A percentile compares a stretch with the other conserved stretches of the same genome.
These are phyloP conservation scores for Aspergillus steynii DNA, from an alignment of 495 filamentous ascomycete species.

Conservation along the genomic window DNA sequence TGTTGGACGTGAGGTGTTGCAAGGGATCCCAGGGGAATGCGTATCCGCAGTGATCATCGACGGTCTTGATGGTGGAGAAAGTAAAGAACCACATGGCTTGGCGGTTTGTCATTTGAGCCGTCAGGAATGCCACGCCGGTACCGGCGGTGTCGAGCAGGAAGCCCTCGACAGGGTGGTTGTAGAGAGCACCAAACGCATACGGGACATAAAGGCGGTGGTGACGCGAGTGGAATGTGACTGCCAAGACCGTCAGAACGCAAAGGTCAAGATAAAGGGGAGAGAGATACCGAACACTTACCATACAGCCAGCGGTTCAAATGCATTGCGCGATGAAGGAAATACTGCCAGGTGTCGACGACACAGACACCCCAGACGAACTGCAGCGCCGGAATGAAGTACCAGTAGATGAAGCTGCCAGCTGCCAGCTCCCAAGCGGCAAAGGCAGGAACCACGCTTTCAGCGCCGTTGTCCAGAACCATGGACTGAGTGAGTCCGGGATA, in stretches of 20 bases:
- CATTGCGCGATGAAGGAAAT: constrained; percentile 93
- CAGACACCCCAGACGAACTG: constrained; percentile 73
- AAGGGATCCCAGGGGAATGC: constrained; percentile 92
- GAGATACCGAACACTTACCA: constrained; percentile 57
- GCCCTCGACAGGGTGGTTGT: constrained; percentile 89
- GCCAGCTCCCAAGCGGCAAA: constrained; percentile 69
- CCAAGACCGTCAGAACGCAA: constrained; percentile 7
- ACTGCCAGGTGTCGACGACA: constrained; percentile 92
- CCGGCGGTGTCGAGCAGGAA: constrained; percentile 91
- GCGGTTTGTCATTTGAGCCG: constrained; percentile 72
- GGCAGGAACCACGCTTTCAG: constrained; percentile 36
- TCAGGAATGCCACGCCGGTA: constrained; percentile 75
- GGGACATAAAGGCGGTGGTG: constrained; percentile 97
- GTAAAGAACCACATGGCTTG: constrained; percentile 86
- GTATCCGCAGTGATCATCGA: constrained; percentile 97
- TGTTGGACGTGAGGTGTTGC: constrained; percentile 87
- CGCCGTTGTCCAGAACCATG: constrained; percentile 33
- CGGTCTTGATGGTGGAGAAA: constrained; percentile 84
- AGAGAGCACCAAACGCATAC: constrained; percentile 94
- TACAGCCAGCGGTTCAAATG: constrained; percentile 96
- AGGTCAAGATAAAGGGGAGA: not conserved
- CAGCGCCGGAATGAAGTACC: constrained; percentile 68
- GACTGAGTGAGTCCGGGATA: constrained; percentile 57
- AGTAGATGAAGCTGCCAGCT: constrained; percentile 74
- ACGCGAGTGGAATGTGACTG: constrained; percentile 85